These are phyloP conservation scores for Phytophthora megakarya DNA, from an alignment of 352 stramenopile genomes.

Conservation along the genomic window DNA sequence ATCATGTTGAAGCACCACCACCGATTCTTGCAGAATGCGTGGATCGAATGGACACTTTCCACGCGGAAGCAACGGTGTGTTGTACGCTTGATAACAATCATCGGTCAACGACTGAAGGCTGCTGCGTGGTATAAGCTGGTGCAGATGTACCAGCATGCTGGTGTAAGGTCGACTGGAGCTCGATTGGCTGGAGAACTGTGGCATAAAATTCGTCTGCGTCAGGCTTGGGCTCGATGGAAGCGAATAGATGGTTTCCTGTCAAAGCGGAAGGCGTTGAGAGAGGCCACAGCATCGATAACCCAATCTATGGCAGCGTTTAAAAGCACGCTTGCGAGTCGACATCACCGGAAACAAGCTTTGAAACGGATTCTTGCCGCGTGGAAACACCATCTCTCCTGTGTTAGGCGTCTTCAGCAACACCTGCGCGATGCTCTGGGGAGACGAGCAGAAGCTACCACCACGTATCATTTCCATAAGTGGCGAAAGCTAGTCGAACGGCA, in stretches of 20 bases:
- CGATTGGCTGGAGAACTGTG: constrained; percentile 15
- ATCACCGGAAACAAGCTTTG: constrained; percentile 8
- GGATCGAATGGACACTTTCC: constrained; percentile 1
- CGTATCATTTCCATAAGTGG: constrained; percentile 30
- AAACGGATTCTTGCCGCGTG: not conserved
- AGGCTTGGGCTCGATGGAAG: constrained; percentile 30
- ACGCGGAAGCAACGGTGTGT: constrained; percentile 1
- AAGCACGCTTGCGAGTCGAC: constrained; percentile 8
- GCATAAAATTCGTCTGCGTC: constrained; percentile 21
- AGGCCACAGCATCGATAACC: constrained; percentile 1
- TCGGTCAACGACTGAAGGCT: constrained; percentile 9
- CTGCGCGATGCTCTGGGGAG: constrained; percentile 5
- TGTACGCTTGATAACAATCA: not conserved
- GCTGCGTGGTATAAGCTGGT: constrained; percentile 23
- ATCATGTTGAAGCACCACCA: constrained; percentile 7
- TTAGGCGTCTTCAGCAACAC: constrained; percentile 1
- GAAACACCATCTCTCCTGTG: constrained; percentile 1
- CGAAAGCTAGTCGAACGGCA: constrained; percentile 2
- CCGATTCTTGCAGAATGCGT: constrained; percentile 10
- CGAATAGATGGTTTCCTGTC: constrained; percentile 3
- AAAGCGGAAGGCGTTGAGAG: constrained; percentile 1
- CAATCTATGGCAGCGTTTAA: constrained; percentile 24
- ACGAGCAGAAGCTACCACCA: not conserved
- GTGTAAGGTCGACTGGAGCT: constrained; percentile 9
- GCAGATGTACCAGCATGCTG: constrained; percentile 3